Conservation (phyloP, 805 yeast species). For the Priceomyces haplophilus region DNA sequence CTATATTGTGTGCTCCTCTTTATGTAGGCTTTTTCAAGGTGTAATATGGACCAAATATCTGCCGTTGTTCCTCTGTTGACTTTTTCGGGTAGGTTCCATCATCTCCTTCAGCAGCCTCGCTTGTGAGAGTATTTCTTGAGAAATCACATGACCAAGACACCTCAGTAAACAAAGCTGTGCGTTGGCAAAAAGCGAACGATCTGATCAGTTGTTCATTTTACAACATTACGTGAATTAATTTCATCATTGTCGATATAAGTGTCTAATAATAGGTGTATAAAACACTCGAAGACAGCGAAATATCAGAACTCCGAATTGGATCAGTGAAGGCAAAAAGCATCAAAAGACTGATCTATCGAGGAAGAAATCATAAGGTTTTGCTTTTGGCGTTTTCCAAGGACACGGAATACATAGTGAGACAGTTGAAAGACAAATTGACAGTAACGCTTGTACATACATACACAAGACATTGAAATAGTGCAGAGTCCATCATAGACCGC, state of each 20-base stretch:
- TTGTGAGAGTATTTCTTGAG: no score
- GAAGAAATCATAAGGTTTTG: background rate
- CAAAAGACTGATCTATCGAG: background rate
- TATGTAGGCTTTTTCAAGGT: no score
- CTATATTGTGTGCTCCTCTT: no score
- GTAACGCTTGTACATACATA: background rate
- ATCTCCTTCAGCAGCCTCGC: no score
- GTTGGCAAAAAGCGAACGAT: slow-evolving; percentile 8
- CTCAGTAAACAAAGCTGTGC: slow-evolving; percentile 4
- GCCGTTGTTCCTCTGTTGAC: no score
- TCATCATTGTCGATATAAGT: background rate
- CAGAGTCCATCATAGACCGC: background rate
- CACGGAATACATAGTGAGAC: background rate
- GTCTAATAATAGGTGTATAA: background rate
- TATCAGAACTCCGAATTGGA: background rate
- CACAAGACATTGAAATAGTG: background rate
- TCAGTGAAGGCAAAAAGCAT: background rate
- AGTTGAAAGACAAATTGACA: background rate
- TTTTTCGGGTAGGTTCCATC: no score
- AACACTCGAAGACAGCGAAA: background rate
- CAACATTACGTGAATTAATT: background rate
- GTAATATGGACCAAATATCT: no score
- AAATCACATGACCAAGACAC: no score
- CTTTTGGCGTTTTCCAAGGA: background rate
- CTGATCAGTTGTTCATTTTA: slow-evolving; percentile 1